A percentile compares a stretch with the other conserved stretches of the same genome.
Evolutionary conservation across 139 green algal genomes (phyloP).

Genomic region (Tetradesmus lagerheimii): DNA sequence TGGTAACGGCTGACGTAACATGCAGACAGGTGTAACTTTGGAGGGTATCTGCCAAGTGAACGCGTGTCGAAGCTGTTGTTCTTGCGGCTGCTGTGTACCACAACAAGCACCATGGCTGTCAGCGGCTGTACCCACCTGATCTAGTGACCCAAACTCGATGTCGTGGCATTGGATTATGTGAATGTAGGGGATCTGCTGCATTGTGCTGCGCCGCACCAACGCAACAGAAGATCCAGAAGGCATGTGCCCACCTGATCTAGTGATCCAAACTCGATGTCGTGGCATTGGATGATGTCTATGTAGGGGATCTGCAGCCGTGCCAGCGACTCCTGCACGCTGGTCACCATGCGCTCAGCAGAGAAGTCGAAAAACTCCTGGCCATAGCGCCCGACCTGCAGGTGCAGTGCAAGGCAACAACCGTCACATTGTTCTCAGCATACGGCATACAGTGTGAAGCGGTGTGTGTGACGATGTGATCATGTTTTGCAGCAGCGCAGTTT

Average conservation of each 20-base stretch:
- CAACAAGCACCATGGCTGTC: too few relatives aligned
- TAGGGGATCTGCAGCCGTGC: constrained; percentile 83
- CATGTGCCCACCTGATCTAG: constrained; percentile 91
- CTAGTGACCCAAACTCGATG: constrained; percentile 93
- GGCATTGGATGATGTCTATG: constrained; percentile 93
- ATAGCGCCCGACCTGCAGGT: constrained; percentile 83
- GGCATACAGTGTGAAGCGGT: too few relatives aligned
- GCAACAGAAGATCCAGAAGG: too few relatives aligned
- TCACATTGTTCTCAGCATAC: too few relatives aligned
- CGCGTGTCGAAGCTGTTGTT: too few relatives aligned
- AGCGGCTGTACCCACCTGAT: constrained; percentile 84
- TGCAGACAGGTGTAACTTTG: too few relatives aligned
- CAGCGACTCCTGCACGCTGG: constrained; percentile 84
- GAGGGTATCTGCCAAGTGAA: too few relatives aligned
- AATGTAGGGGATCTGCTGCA: constrained; percentile 84
- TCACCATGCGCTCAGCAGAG: constrained; percentile 77
- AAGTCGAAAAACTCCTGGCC: constrained; percentile 91
- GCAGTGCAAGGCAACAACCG: background rate
- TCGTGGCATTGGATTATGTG: constrained; percentile 96
- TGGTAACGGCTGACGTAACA: too few relatives aligned
- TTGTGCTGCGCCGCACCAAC: too few relatives aligned
- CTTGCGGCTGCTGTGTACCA: too few relatives aligned
- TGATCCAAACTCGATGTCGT: constrained; percentile 96
- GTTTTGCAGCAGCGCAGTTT: too few relatives aligned
- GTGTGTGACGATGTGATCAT: too few relatives aligned